These are phyloP conservation scores for Saturnispora kantuleensis DNA, from an alignment of 805 yeast genomes.

Conservation along the genomic window DNA sequence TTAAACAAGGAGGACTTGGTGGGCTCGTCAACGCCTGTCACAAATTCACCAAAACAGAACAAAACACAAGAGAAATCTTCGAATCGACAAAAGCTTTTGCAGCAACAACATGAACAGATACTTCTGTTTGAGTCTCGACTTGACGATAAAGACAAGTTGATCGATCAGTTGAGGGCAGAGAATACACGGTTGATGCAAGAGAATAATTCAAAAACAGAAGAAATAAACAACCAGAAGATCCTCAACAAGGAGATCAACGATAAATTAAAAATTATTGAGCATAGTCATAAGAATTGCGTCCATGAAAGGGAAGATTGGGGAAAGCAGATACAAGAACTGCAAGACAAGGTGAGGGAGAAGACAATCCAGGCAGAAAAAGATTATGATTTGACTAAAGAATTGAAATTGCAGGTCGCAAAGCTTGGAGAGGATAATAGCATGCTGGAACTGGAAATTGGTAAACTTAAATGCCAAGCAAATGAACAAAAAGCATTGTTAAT, in stretches of 20 bases:
- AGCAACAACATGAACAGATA: background rate
- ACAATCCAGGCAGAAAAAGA: too few relatives aligned
- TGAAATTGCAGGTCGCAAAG: background rate
- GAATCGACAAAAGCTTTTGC: background rate
- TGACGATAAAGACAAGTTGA: background rate
- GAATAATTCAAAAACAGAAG: background rate
- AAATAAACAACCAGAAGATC: background rate
- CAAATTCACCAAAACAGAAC: background rate
- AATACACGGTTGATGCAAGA: too few relatives aligned
- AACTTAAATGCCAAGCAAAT: background rate
- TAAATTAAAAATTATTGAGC: background rate
- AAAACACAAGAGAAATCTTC: background rate
- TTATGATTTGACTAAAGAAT: background rate
- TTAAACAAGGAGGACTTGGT: background rate
- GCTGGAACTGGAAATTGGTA: background rate
- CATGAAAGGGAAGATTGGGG: background rate
- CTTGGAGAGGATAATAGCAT: background rate
- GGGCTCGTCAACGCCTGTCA: conserved; percentile 3
- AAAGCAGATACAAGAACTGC: background rate
- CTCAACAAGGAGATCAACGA: background rate
- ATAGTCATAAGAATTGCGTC: background rate
- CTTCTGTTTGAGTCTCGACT: too few relatives aligned
- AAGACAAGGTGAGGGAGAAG: too few relatives aligned
- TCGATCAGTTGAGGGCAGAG: background rate
- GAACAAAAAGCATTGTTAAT: background rate